phyloP scores from a whole-genome alignment of 106 monocot species.

The Triglochin maritima region DNA sequence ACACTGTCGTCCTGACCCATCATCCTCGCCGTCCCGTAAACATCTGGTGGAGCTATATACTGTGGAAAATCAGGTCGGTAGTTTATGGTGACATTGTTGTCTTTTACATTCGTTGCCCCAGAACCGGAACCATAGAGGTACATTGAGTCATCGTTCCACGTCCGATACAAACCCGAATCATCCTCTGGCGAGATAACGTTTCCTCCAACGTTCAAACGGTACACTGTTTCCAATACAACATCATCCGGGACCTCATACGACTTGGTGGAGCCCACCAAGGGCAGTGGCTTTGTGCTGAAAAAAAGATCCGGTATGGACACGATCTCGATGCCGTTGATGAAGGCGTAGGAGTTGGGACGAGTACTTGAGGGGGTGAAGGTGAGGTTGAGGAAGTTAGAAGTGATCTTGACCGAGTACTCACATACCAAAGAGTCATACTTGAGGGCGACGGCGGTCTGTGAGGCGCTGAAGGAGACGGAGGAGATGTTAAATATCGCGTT shows the following conservation, averaged over 20 bases:
- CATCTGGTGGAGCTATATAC: not conserved
- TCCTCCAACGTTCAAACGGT: slow-evolving; percentile 7
- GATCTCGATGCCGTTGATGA: slow-evolving; percentile 11
- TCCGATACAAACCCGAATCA: slow-evolving; percentile 1
- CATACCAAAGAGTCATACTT: not conserved
- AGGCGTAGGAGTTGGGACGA: slow-evolving; percentile 1
- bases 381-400: slow-evolving; percentile 1
- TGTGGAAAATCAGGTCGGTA: not conserved
- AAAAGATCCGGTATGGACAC: not conserved
- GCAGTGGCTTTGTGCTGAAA: no score
- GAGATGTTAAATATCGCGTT: no score
- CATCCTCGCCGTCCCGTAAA: slow-evolving; percentile 3
- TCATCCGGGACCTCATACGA: not conserved
- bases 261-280: not conserved
- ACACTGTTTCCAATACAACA: not conserved
- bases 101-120: slow-evolving; percentile 3
- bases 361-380: slow-evolving; percentile 1
- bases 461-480: slow-evolving; percentile 8
- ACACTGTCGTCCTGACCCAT: not conserved
- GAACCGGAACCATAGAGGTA: slow-evolving; percentile 5
- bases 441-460: not conserved
- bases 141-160: not conserved
- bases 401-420: slow-evolving; percentile 3
- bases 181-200: not conserved
- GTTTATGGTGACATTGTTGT: slow-evolving; percentile 12